Conservation (phyloP, 208 protist genomes). For the Porcisia deanei region DNA sequence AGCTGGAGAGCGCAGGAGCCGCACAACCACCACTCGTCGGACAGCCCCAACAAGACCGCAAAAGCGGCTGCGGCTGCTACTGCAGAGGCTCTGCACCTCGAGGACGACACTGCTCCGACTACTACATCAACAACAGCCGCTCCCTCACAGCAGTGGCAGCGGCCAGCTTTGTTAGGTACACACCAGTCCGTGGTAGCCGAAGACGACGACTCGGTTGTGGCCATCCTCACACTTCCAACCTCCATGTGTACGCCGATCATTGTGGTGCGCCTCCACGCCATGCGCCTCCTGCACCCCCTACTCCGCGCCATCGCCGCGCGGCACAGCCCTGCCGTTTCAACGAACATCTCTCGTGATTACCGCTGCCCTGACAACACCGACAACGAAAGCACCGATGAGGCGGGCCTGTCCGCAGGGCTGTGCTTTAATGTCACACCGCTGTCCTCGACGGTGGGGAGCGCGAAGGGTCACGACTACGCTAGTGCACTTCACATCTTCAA, state of each 20-base stretch:
- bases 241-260: conserved; percentile 29
- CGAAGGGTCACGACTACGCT: conserved; percentile 9
- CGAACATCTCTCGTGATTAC: background rate
- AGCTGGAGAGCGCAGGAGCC: background rate
- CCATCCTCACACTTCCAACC: conserved; percentile 21
- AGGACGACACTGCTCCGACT: background rate
- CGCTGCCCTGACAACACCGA: conserved; percentile 11
- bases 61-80: background rate
- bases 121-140: background rate
- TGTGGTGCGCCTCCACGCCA: conserved; percentile 24
- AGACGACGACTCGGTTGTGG: conserved; percentile 24
- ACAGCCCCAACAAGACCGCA: background rate
- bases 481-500: conserved; percentile 15
- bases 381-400: background rate
- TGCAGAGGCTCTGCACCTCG: conserved; percentile 2
- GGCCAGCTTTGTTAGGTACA: background rate
- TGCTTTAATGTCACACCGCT: conserved; percentile 7
- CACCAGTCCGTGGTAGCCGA: background rate
- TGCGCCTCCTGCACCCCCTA: conserved; percentile 29
- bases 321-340: background rate
- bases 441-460: background rate
- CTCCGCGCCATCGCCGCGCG: conserved; percentile 18
- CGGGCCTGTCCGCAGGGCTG: conserved; percentile 8
- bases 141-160: background rate
- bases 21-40: background rate